Evolutionary conservation across 164 flowering plant species (phyloP).

Genomic region (Aristolochia californica): DNA sequence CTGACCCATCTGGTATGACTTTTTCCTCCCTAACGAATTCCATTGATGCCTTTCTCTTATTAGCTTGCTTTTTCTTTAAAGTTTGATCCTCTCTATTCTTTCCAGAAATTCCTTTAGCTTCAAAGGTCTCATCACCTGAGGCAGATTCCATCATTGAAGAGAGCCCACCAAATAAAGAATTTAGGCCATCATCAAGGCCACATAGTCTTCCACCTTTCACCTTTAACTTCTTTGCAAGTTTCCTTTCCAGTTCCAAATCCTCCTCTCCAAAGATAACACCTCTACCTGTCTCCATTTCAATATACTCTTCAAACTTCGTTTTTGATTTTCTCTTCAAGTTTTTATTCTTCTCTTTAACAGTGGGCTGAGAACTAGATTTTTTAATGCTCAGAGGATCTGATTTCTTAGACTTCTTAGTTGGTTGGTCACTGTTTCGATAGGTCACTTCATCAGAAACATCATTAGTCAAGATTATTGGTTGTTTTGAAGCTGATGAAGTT

Average conservation of each 20-base stretch:
- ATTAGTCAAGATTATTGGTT: background rate
- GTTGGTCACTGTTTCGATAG: constrained; percentile 2
- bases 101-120: constrained; percentile 14
- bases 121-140: constrained; percentile 10
- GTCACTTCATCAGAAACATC: constrained; percentile 2
- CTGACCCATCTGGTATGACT: too few relatives aligned
- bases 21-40: too few relatives aligned
- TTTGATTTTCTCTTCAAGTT: constrained; percentile 26
- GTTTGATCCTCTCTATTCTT: constrained; percentile 21
- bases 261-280: constrained; percentile 30
- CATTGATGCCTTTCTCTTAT: background rate
- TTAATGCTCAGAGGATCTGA: constrained; percentile 1
- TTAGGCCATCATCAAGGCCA: constrained; percentile 52
- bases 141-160: constrained; percentile 23
- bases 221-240: constrained; percentile 74
- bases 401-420: constrained; percentile 7
- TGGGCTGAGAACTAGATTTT: background rate
- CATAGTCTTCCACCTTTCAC: constrained; percentile 53
- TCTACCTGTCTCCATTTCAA: constrained; percentile 34
- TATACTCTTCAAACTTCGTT: constrained; percentile 59
- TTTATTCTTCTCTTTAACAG: constrained; percentile 14
- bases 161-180: constrained; percentile 45
- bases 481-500: constrained; percentile 1
- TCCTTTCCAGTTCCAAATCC: constrained; percentile 63
- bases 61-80: constrained; percentile 9